Base-by-base conservation (phyloP, 352 stramenopile species). In the Pilasporangium apinafurcum region DNA sequence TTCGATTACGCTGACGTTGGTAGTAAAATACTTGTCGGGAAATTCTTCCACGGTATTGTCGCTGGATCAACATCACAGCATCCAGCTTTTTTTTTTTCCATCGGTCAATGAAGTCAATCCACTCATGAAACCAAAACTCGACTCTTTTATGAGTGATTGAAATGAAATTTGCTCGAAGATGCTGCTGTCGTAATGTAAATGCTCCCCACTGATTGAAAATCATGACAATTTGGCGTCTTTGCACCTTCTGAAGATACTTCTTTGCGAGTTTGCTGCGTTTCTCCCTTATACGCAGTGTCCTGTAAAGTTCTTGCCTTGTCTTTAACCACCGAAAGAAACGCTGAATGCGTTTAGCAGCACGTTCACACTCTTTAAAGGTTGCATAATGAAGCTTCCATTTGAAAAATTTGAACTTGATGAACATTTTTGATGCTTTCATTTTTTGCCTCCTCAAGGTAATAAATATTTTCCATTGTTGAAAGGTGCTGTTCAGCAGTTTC, bases 321-420 rank as follows among this genome's bases (percentile, higher is more conserved):
- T 59, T 56, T 3, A 37, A 37, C 1, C 53, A 33, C 1, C 58
- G 50, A 35, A 65, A 44, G 2, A 52, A 56, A 7, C 36, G 50
- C 36, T 89, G 74, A 20, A 89, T 69, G 5, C 40, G 43, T 14
- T 31, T 51, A 0, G 65, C 68, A 17, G 70, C 66, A 3, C 21
- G 25, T 22, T 53, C 20, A n/a, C 51, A 48, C 0, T 14, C 51
- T 27, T 83, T 66, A 16, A 51, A 59, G 4, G 27, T 34, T 7
- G 43, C 32, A 26, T 70, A 63, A 9, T 77, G 58, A 4, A 53
- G 32, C 28, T 76, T 76, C 76, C 76, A 89, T 32, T 63, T 62
- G 10, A 73, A 58, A 32, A 89, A 62, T 35, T 72, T 73, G 39
- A 86, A 65, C 41, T 74, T 78, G 9, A 83, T n/a, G 41, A 83